phyloP scores from a whole-genome alignment of 306 rosid species.

The Cucumis cinereus region DNA sequence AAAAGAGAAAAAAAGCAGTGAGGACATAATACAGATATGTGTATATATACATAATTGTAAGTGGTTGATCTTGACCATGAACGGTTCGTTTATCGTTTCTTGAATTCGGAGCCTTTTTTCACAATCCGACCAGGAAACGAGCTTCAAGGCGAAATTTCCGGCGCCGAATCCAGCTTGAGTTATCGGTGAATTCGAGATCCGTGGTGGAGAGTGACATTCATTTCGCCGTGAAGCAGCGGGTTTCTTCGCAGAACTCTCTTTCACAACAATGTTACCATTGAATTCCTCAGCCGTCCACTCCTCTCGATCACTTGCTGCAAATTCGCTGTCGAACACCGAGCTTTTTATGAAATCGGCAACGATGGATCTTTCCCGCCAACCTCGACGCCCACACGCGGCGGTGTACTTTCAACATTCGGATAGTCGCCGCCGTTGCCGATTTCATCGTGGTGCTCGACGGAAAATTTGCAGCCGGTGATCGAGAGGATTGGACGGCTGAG shows the following conservation, averaged over 20 bases:
- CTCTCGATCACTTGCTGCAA: neutral
- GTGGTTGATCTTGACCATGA: constrained; percentile 79
- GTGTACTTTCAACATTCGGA: constrained; percentile 23
- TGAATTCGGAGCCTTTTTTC: constrained; percentile 24
- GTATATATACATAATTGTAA: no score
- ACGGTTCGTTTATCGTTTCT: constrained; percentile 60
- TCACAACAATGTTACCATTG: constrained; percentile 27
- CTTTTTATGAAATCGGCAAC: neutral
- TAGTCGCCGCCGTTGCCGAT: constrained; percentile 18
- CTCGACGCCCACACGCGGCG: constrained; percentile 26
- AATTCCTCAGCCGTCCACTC: constrained; percentile 51
- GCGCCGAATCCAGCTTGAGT: constrained; percentile 64
- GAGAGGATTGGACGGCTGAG: constrained; percentile 38
- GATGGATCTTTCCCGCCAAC: constrained; percentile 24
- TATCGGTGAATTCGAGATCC: constrained; percentile 66
- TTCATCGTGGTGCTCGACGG: constrained; percentile 38
- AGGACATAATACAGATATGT: no score
- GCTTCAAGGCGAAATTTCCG: constrained; percentile 31
- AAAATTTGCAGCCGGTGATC: constrained; percentile 25
- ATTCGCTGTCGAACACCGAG: no score
- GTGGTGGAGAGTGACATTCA: no score
- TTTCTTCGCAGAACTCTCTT: constrained; percentile 26
- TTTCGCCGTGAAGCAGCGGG: no score
- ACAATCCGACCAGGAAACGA: constrained; percentile 14
- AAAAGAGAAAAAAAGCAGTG: no score